phyloP scores from a whole-genome alignment of 768 basidiomycete species.

The Cyclocybe aegerita region DNA sequence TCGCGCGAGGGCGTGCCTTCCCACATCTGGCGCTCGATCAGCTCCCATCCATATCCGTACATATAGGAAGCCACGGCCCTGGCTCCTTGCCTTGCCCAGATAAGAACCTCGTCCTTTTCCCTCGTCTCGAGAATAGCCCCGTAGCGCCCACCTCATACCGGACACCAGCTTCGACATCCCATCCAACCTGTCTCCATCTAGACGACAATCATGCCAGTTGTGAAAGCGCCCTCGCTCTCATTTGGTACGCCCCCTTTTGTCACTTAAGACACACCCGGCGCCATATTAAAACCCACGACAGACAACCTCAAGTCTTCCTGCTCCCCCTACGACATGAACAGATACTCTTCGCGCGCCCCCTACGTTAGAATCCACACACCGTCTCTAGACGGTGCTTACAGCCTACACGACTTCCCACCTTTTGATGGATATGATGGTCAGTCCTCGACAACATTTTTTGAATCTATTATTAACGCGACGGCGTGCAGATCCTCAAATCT shows the following conservation, averaged over 20 bases:
- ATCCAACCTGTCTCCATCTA: slow-evolving; percentile 9
- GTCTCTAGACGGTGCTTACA: slow-evolving; percentile 14
- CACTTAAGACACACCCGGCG: slow-evolving; percentile 13
- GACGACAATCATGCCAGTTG: slow-evolving; percentile 15
- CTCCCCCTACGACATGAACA: slow-evolving; percentile 20
- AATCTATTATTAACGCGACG: neutral
- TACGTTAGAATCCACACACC: slow-evolving; percentile 22
- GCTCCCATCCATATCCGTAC: slow-evolving; percentile 20
- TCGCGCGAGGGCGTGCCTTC: slow-evolving; percentile 25
- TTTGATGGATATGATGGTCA: slow-evolving; percentile 16
- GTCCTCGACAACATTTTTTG: neutral
- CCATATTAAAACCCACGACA: slow-evolving; percentile 11
- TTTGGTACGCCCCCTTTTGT: slow-evolving; percentile 20
- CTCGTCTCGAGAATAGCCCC: slow-evolving; percentile 16
- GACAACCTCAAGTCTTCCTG: slow-evolving; percentile 14
- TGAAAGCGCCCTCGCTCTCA: slow-evolving; percentile 17
- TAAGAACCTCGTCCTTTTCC: slow-evolving; percentile 25
- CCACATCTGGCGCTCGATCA: slow-evolving; percentile 34
- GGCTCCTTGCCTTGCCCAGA: slow-evolving; percentile 25
- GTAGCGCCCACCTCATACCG: slow-evolving; percentile 21
- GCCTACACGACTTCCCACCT: slow-evolving; percentile 12
- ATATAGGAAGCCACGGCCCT: slow-evolving; percentile 29
- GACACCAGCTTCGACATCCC: slow-evolving; percentile 5
- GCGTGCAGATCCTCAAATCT: slow-evolving; percentile 17
- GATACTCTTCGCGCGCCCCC: slow-evolving; percentile 17